These are phyloP conservation scores for Umbelopsis vinacea DNA, from an alignment of 192 early-diverging fungal species.

Conservation along the genomic window DNA sequence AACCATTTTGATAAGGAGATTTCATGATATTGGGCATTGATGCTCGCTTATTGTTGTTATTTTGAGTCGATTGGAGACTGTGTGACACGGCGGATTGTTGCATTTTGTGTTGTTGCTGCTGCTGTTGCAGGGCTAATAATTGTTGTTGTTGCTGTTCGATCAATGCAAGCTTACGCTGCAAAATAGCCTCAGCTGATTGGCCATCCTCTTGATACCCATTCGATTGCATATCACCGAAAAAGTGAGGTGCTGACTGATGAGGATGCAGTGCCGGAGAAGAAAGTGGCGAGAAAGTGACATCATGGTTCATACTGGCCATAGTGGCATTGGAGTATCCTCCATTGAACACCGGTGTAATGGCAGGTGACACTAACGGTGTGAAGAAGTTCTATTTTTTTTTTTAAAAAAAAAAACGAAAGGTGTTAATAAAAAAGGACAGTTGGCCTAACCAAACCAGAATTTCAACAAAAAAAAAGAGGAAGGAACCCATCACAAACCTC, in stretches of 20 bases:
- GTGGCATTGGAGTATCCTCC: slow-evolving; percentile 31
- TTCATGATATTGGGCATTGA: not conserved
- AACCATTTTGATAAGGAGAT: not conserved
- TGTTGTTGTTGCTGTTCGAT: slow-evolving; percentile 45
- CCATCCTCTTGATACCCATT: not conserved
- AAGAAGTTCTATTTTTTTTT: slow-evolving; percentile 41
- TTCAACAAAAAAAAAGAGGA: too few species aligned
- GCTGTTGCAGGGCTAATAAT: slow-evolving; percentile 15
- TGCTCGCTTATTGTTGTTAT: not conserved
- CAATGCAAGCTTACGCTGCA: slow-evolving; percentile 38
- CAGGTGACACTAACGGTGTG: slow-evolving; percentile 73
- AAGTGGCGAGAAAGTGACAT: slow-evolving; percentile 61
- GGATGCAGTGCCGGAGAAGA: slow-evolving; percentile 68
- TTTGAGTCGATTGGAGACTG: not conserved
- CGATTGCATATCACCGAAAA: not conserved
- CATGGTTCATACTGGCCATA: slow-evolving; percentile 23
- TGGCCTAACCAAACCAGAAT: too few species aligned
- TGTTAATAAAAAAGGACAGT: too few species aligned
- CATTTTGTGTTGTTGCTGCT: not conserved
- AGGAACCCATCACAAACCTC: slow-evolving; percentile 15
- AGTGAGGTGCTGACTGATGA: slow-evolving; percentile 22
- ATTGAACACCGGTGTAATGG: slow-evolving; percentile 63
- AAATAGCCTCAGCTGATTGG: slow-evolving; percentile 5
- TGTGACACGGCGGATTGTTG: not conserved
- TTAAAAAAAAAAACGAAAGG: too few species aligned